phyloP scores from a whole-genome alignment of 306 rosid genomes.

The Astragalus membranaceus region DNA sequence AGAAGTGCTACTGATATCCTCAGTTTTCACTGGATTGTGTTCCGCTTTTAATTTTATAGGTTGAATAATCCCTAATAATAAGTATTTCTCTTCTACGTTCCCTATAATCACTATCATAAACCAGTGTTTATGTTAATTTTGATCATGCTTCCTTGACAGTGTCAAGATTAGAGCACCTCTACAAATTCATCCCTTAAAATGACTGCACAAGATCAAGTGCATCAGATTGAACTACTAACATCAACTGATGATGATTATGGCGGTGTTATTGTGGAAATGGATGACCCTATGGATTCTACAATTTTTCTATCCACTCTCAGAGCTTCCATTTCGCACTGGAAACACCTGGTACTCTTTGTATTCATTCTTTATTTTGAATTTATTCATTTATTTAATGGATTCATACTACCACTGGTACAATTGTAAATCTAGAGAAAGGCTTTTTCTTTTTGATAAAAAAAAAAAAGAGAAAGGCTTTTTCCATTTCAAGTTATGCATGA shows the following conservation, averaged over 20 bases:
- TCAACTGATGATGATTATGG: constrained; percentile 54
- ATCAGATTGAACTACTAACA: constrained; percentile 36
- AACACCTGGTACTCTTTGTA: constrained; percentile 41
- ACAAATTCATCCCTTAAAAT: not conserved
- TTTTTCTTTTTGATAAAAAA: no score
- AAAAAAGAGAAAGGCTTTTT: not conserved
- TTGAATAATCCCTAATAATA: no score
- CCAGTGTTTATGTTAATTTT: no score
- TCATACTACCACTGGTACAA: not conserved
- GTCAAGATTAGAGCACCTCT: not conserved
- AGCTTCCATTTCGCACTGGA: constrained; percentile 72
- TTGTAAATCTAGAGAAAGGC: not conserved
- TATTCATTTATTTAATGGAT: not conserved
- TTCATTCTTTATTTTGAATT: not conserved
- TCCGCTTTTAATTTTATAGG: no score
- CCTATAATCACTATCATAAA: no score
- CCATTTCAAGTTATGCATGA: not conserved
- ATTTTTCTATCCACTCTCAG: constrained; percentile 42
- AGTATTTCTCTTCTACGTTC: no score
- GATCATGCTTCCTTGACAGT: no score
- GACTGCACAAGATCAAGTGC: constrained; percentile 24
- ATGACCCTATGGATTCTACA: constrained; percentile 44
- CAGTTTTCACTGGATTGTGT: no score
- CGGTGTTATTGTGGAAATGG: constrained; percentile 64
- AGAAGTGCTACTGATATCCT: no score